phyloP scores from a whole-genome alignment of 495 filamentous ascomycete species.

The Annulohypoxylon bovei region DNA sequence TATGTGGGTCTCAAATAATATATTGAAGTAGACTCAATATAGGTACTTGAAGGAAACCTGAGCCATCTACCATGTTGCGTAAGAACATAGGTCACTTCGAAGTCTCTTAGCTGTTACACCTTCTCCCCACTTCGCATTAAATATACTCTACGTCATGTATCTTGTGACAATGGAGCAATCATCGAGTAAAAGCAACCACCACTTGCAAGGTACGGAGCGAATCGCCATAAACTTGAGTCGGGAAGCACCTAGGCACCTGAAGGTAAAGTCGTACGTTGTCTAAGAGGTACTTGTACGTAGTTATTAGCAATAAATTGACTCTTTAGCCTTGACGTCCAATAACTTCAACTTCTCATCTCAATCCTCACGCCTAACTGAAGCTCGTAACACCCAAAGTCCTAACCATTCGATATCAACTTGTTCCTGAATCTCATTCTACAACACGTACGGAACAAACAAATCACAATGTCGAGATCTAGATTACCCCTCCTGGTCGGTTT shows the following conservation, averaged over 20 bases:
- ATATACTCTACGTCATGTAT: slow-evolving; percentile 40
- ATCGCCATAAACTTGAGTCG: slow-evolving; percentile 15
- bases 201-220: slow-evolving; percentile 15
- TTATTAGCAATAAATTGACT: slow-evolving; percentile 23
- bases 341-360: slow-evolving; percentile 22
- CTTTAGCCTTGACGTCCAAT: slow-evolving; percentile 25
- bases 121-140: slow-evolving; percentile 25
- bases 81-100: slow-evolving; percentile 14
- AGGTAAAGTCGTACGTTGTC: slow-evolving; percentile 26
- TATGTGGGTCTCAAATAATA: slow-evolving; percentile 21
- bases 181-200: slow-evolving; percentile 24
- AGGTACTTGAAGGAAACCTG: slow-evolving; percentile 27
- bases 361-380: slow-evolving; percentile 1
- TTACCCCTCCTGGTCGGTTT: slow-evolving; percentile 67
- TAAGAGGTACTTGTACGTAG: slow-evolving; percentile 14
- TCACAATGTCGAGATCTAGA: slow-evolving; percentile 64
- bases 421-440: slow-evolving; percentile 3
- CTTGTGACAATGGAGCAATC: slow-evolving; percentile 34
- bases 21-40: background rate
- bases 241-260: slow-evolving; percentile 20
- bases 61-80: background rate
- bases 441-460: slow-evolving; percentile 18
- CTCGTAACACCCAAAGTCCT: background rate
- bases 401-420: slow-evolving; percentile 3
- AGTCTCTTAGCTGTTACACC: slow-evolving; percentile 21